These are phyloP conservation scores for Solanum habrochaites DNA, from an alignment of 257 asterid species.

Conservation along the genomic window DNA sequence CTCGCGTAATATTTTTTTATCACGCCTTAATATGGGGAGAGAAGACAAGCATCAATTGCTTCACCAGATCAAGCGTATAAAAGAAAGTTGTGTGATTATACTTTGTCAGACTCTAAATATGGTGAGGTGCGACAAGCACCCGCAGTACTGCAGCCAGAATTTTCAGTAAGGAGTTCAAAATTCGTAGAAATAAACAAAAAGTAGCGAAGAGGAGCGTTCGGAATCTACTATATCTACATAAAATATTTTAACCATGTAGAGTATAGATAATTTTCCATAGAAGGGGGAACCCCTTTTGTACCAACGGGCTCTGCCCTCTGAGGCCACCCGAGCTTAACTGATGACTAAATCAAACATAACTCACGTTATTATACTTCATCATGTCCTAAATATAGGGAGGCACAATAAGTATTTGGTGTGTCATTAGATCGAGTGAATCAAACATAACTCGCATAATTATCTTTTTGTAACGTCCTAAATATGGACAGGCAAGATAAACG, in stretches of 20 bases:
- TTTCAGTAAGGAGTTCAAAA: no score
- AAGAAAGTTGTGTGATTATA: not conserved
- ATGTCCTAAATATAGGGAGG: not conserved
- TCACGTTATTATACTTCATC: not conserved
- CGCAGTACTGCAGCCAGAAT: no score
- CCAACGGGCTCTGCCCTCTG: no score
- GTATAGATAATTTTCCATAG: no score
- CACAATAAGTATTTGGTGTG: not conserved
- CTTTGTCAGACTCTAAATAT: not conserved
- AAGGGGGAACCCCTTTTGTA: no score
- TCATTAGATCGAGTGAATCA: not conserved
- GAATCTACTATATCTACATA: no score
- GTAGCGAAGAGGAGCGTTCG: no score
- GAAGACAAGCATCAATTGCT: not conserved
- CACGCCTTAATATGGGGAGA: not conserved
- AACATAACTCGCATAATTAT: not conserved
- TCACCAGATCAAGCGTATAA: not conserved
- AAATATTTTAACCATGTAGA: no score
- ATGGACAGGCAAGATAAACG: not conserved
- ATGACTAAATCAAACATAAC: not conserved
- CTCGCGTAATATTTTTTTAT: not conserved
- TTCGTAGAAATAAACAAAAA: no score
- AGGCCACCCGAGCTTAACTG: not conserved
- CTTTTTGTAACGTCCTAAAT: not conserved
- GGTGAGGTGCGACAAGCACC: not conserved